phyloP scores from a whole-genome alignment of 2,329 filamentous ascomycete genomes.

The Clarireedia homoeocarpa region DNA sequence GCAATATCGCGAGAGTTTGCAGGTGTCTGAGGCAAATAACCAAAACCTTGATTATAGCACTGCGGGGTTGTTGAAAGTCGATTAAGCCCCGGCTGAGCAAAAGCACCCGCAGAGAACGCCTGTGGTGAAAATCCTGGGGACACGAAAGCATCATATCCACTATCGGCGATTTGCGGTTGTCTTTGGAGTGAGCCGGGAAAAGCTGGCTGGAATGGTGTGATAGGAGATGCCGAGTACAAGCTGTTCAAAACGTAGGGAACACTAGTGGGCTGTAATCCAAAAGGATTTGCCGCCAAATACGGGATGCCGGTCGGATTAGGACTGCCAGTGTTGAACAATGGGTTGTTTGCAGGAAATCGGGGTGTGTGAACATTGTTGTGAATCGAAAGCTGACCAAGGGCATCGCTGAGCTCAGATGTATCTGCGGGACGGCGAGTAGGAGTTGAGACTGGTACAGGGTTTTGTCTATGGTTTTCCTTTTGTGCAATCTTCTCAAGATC shows the following conservation, averaged over 20 bases:
- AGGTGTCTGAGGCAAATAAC: constrained; percentile 10
- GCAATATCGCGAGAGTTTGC: constrained; percentile 7
- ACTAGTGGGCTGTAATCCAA: constrained; percentile 1
- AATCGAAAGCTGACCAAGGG: constrained; percentile 6
- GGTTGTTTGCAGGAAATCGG: neutral
- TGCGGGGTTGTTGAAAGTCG: neutral
- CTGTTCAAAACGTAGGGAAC: constrained; percentile 2
- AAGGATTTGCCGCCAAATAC: constrained; percentile 8
- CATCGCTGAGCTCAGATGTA: constrained; percentile 3
- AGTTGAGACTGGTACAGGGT: neutral
- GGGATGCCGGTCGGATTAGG: constrained; percentile 4
- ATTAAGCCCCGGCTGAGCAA: neutral
- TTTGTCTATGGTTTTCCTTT: neutral
- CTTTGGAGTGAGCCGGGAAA: neutral
- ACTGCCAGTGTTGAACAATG: constrained; percentile 3
- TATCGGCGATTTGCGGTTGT: neutral
- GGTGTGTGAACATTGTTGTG: constrained; percentile 5
- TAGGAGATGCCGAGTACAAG: constrained; percentile 8
- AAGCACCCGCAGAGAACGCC: neutral
- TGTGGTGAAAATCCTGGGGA: neutral
- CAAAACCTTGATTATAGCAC: constrained; percentile 1
- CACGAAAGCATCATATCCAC: neutral
- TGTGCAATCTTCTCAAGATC: constrained; percentile 6
- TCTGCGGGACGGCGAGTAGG: constrained; percentile 11
- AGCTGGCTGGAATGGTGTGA: neutral